Evolutionary conservation across 306 rosid genomes (phyloP).

Genomic region (Rubus parviflorus): DNA sequence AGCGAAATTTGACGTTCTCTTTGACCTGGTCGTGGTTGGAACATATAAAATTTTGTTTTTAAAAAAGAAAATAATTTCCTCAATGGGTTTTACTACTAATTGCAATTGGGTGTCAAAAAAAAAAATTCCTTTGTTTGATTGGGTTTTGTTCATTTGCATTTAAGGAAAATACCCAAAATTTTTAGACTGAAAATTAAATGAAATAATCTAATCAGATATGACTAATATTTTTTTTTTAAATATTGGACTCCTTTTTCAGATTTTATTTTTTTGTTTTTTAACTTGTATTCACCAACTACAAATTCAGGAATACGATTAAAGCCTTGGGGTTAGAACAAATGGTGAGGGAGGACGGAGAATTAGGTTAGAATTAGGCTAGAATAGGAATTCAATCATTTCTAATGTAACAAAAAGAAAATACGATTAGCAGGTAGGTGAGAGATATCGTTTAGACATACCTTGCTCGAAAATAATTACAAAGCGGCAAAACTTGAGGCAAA

Average conservation of each 20-base stretch:
- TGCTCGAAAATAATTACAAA: background rate
- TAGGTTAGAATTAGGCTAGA: too few relatives aligned
- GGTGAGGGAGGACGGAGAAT: too few relatives aligned
- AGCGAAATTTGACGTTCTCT: background rate
- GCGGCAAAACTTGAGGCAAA: background rate
- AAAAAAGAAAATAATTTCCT: too few relatives aligned
- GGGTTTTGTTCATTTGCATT: background rate
- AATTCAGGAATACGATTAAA: too few relatives aligned
- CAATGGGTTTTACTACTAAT: too few relatives aligned
- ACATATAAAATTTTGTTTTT: background rate
- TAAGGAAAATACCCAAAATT: background rate
- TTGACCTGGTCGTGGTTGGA: constrained; percentile 6
- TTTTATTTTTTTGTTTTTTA: background rate
- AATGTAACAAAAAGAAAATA: too few relatives aligned
- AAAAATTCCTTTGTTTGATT: background rate
- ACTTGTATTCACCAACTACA: too few relatives aligned
- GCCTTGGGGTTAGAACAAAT: too few relatives aligned
- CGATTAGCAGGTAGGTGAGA: too few relatives aligned
- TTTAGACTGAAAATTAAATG: background rate
- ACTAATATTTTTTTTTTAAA: background rate
- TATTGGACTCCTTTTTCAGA: background rate
- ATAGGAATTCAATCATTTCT: too few relatives aligned
- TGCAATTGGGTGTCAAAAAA: background rate
- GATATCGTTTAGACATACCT: background rate
- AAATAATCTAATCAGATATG: background rate